Percentiles rank a stretch among this genome's conserved stretches.
Evolutionary conservation across 2,329 filamentous ascomycete genomes (phyloP).

Genomic region (Xylariaceae sp.): DNA sequence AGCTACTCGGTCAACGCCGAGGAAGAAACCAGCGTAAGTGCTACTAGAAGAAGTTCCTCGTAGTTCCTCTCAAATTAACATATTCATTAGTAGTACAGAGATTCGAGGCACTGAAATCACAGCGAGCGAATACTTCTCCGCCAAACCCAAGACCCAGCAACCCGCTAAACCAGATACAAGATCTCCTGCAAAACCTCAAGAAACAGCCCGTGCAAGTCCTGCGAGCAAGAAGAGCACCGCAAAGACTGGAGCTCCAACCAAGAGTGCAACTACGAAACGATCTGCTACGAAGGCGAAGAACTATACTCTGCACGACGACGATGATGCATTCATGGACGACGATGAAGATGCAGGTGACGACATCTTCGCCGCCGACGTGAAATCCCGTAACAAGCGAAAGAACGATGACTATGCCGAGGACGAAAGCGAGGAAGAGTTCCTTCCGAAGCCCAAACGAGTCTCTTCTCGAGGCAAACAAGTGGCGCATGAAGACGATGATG

Average conservation of each 20-base stretch:
- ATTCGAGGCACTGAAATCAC: conserved; percentile 51
- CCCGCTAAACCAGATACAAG: conserved; percentile 42
- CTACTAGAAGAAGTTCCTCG: background rate
- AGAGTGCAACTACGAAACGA: conserved; percentile 40
- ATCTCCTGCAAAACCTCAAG: conserved; percentile 37
- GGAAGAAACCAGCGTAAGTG: conserved; percentile 55
- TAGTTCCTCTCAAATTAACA: conserved; percentile 8
- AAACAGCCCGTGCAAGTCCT: conserved; percentile 36
- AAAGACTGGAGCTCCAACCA: conserved; percentile 9
- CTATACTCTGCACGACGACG: conserved; percentile 46
- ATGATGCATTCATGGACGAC: conserved; percentile 62
- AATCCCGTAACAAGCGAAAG: conserved; percentile 62
- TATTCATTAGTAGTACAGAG: conserved; percentile 35
- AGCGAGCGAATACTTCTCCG: conserved; percentile 56
- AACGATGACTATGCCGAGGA: conserved; percentile 75
- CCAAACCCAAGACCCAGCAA: conserved; percentile 41
- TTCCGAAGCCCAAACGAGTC: conserved; percentile 59
- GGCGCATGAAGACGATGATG: conserved; percentile 29
- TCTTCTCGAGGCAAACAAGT: conserved; percentile 43
- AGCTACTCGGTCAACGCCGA: conserved; percentile 45
- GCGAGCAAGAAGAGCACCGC: conserved; percentile 28
- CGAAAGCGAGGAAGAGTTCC: conserved; percentile 67
- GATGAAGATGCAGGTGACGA: conserved; percentile 74
- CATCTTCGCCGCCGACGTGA: conserved; percentile 74
- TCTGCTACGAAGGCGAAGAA: conserved; percentile 41